Conservation (phyloP, 1,139 yeast genomes). For the Diutina mesorugosa region DNA sequence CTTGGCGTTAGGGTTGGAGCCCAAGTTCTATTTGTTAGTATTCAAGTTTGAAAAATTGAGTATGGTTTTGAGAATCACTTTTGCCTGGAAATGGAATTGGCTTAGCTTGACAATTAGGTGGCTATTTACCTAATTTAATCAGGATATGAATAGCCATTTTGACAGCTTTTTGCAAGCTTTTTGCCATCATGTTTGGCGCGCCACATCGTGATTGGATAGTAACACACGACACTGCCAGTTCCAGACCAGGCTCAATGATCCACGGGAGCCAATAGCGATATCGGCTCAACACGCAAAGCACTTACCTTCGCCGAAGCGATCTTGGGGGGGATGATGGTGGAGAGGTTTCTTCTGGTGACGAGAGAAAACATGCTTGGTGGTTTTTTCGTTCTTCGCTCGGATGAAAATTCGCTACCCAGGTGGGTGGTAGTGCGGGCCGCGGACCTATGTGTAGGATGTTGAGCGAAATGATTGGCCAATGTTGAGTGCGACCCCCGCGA, state of each 20-base stretch:
- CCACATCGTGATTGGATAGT: not conserved
- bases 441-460: not conserved
- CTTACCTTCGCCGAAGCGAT: conserved; percentile 89
- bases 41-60: not conserved
- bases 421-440: not conserved
- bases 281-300: conserved; percentile 9
- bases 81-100: not conserved
- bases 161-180: not conserved
- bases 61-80: not conserved
- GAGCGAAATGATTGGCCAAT: not conserved
- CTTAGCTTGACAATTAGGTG: not conserved
- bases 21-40: conserved; percentile 64
- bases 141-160: too few relatives aligned
- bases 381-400: not conserved
- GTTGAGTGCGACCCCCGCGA: not conserved
- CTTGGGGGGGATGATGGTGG: conserved; percentile 98
- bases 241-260: not conserved
- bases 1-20: conserved; percentile 92
- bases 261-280: not conserved
- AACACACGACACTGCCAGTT: too few relatives aligned
- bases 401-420: not conserved
- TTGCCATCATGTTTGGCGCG: not conserved
- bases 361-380: conserved; percentile 45
- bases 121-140: not conserved
- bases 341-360: conserved; percentile 83